These are phyloP conservation scores for Moesziomyces sp. DNA, from an alignment of 1,284 basidiomycete species.

Conservation along the genomic window DNA sequence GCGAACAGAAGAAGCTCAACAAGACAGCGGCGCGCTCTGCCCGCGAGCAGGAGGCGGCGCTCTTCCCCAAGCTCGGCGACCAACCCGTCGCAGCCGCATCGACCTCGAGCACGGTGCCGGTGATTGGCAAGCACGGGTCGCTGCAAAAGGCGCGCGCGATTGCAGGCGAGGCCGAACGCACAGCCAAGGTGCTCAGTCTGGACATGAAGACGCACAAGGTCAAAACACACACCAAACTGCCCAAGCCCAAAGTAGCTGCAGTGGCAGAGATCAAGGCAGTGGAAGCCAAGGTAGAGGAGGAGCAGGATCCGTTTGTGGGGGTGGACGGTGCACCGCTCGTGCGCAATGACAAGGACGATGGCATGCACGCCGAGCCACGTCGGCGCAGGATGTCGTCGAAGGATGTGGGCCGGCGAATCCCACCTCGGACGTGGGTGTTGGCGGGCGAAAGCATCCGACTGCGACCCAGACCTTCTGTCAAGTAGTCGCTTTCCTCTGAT, in stretches of 20 bases:
- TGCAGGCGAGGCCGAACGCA: slow-evolving; percentile 41
- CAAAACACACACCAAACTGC: slow-evolving; percentile 29
- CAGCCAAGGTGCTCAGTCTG: slow-evolving; percentile 47
- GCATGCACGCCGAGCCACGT: not conserved
- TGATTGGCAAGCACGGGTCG: slow-evolving; percentile 44
- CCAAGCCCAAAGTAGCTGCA: slow-evolving; percentile 5
- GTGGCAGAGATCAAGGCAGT: not conserved
- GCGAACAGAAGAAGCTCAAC: slow-evolving; percentile 38
- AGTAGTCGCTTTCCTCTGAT: not conserved
- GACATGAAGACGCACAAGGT: slow-evolving; percentile 50
- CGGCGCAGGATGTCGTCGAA: not conserved
- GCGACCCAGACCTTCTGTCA: not conserved
- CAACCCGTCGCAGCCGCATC: not conserved
- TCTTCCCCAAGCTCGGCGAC: slow-evolving; percentile 39
- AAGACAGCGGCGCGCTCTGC: slow-evolving; percentile 17
- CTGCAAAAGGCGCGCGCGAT: slow-evolving; percentile 40
- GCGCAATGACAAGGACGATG: slow-evolving; percentile 32
- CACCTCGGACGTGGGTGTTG: not conserved
- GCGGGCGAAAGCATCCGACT: not conserved
- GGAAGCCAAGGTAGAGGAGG: slow-evolving; percentile 5
- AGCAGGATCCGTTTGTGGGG: slow-evolving; percentile 34
- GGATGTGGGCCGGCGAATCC: not conserved
- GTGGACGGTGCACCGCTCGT: slow-evolving; percentile 26
- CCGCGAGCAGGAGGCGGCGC: slow-evolving; percentile 23
- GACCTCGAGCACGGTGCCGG: slow-evolving; percentile 4